phyloP scores from a whole-genome alignment of 1,284 basidiomycete genomes.

The Pseudozyma pruni region DNA sequence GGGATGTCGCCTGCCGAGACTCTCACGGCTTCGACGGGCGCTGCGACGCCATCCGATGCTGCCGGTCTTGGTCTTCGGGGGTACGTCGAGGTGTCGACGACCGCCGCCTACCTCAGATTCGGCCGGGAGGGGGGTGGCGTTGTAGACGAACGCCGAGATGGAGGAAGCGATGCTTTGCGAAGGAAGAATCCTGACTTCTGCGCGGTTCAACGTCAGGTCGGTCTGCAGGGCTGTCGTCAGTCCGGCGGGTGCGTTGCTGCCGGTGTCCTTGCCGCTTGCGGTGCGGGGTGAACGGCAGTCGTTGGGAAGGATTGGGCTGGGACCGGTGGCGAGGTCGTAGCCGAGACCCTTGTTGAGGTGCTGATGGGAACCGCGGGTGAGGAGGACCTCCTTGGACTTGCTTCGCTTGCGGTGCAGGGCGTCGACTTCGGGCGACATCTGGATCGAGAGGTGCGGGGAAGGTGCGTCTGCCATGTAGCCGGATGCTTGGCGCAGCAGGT shows the following conservation, averaged over 20 bases:
- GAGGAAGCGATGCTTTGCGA: slow-evolving; percentile 53
- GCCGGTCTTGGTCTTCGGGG: too few relatives aligned
- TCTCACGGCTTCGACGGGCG: slow-evolving; percentile 20
- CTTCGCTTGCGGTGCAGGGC: slow-evolving; percentile 7
- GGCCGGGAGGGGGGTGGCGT: slow-evolving; percentile 39
- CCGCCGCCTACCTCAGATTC: neutral
- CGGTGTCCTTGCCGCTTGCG: slow-evolving; percentile 23
- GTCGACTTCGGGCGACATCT: slow-evolving; percentile 33
- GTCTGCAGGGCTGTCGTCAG: slow-evolving; percentile 8
- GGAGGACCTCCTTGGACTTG: slow-evolving; percentile 24
- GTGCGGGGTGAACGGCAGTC: slow-evolving; percentile 43
- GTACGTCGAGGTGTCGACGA: too few relatives aligned
- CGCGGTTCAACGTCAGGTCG: slow-evolving; percentile 28
- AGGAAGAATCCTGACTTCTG: slow-evolving; percentile 17
- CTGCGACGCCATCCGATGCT: slow-evolving; percentile 39
- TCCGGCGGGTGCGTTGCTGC: slow-evolving; percentile 15
- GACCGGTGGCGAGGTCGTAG: slow-evolving; percentile 14
- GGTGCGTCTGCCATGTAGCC: slow-evolving; percentile 9
- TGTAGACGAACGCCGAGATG: slow-evolving; percentile 56
- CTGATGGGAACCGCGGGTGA: slow-evolving; percentile 18
- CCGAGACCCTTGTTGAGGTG: slow-evolving; percentile 12
- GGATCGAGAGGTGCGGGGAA: slow-evolving; percentile 43
- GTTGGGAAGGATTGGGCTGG: slow-evolving; percentile 39
- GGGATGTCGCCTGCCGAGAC: slow-evolving; percentile 5
- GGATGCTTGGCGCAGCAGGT: slow-evolving; percentile 34